A percentile compares a stretch with the other conserved stretches of the same genome.
These are phyloP conservation scores for Drosera capensis DNA, from an alignment of 148 eudicot genomes.

Conservation along the genomic window DNA sequence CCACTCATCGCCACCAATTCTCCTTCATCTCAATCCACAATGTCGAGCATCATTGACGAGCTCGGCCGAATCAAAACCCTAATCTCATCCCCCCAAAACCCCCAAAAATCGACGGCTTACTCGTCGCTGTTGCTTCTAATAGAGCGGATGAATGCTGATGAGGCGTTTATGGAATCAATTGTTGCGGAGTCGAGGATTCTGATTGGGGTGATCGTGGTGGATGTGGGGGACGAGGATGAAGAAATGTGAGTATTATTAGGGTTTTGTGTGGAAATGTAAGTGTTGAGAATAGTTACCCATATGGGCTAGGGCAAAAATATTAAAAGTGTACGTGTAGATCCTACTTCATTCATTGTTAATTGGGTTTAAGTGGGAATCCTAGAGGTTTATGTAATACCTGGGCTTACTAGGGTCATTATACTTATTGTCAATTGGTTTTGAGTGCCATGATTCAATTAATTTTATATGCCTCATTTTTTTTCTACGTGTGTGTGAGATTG, in stretches of 20 bases:
- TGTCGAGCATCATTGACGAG: conserved; percentile 29
- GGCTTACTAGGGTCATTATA: neutral
- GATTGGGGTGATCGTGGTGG: conserved; percentile 27
- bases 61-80: conserved; percentile 42
- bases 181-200: conserved; percentile 15
- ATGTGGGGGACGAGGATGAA: conserved; percentile 34
- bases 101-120: conserved; percentile 43
- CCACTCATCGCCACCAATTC: no score
- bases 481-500: no score
- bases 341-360: no score
- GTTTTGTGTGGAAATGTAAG: no score
- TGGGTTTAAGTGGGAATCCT: no score
- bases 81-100: conserved; percentile 22
- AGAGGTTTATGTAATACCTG: neutral
- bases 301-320: no score
- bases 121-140: conserved; percentile 48
- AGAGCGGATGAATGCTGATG: conserved; percentile 30
- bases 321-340: no score
- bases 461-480: neutral
- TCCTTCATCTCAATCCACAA: no score
- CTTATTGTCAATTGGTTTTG: neutral
- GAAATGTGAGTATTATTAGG: conserved; percentile 42
- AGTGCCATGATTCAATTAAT: neutral
- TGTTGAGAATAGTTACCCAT: no score
- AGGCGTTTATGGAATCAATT: conserved; percentile 22